A percentile compares a stretch with the other conserved stretches of the same genome.
Evolutionary conservation across 768 basidiomycete species (phyloP).

Genomic region (Amanita pallidorosea): DNA sequence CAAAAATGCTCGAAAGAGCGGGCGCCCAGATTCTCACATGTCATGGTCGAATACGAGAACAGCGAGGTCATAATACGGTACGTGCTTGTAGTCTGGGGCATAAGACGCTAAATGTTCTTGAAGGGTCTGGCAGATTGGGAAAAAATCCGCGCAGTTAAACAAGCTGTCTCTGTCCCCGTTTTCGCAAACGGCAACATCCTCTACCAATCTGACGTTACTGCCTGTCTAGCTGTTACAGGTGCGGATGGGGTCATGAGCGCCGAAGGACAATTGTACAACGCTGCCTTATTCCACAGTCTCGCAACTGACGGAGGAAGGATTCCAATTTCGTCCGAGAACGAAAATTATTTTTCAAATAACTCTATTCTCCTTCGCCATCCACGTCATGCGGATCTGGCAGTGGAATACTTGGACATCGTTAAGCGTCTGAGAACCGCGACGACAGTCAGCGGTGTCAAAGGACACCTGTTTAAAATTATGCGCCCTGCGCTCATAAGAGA

Average conservation of each 20-base stretch:
- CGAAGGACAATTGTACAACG: slow-evolving; percentile 91
- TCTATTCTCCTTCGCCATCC: slow-evolving; percentile 38
- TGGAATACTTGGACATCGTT: slow-evolving; percentile 83
- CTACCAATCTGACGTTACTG: slow-evolving; percentile 70
- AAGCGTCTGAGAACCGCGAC: slow-evolving; percentile 60
- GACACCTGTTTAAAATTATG: slow-evolving; percentile 89
- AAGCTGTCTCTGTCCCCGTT: slow-evolving; percentile 84
- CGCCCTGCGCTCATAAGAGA: slow-evolving; percentile 61
- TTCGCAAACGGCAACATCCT: slow-evolving; percentile 97
- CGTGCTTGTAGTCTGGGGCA: slow-evolving; percentile 9
- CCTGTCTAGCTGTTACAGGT: slow-evolving; percentile 75
- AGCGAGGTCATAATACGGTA: slow-evolving; percentile 77
- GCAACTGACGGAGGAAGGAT: slow-evolving; percentile 6
- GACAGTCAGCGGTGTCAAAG: slow-evolving; percentile 67
- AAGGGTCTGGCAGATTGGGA: slow-evolving; percentile 84
- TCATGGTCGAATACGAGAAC: slow-evolving; percentile 86
- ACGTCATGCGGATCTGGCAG: slow-evolving; percentile 54
- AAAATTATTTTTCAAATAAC: slow-evolving; percentile 17
- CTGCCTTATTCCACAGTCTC: slow-evolving; percentile 54
- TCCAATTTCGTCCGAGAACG: slow-evolving; percentile 6
- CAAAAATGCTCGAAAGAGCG: slow-evolving; percentile 89
- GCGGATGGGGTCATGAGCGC: slow-evolving; percentile 93
- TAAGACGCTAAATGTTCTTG: background rate
- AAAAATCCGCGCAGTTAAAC: slow-evolving; percentile 85
- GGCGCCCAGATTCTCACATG: slow-evolving; percentile 94